phyloP scores from a whole-genome alignment of 2,329 filamentous ascomycete genomes.

The Ampelomyces quisqualis region DNA sequence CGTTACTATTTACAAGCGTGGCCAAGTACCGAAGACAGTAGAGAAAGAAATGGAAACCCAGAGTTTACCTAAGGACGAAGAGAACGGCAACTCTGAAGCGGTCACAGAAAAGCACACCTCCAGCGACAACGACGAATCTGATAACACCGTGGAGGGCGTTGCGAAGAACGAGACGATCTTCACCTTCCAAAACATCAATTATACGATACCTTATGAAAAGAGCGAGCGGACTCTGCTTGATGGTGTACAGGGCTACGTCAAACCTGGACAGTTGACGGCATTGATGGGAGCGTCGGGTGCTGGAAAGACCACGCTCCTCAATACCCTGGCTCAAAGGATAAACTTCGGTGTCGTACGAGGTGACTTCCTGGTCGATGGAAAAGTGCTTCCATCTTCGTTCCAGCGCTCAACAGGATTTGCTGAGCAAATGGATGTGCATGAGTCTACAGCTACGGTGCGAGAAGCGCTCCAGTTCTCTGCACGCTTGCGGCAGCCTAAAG shows the following conservation, averaged over 20 bases:
- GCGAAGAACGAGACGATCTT: constrained; percentile 63
- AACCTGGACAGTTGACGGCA: constrained; percentile 84
- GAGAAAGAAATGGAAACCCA: constrained; percentile 59
- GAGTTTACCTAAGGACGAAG: constrained; percentile 51
- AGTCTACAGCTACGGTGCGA: constrained; percentile 62
- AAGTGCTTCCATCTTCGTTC: constrained; percentile 61
- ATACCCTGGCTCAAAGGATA: constrained; percentile 46
- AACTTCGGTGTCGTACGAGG: constrained; percentile 49
- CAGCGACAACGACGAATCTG: constrained; percentile 25
- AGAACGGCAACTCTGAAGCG: constrained; percentile 48
- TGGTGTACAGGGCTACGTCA: constrained; percentile 77
- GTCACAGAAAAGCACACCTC: constrained; percentile 26
- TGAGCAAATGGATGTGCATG: constrained; percentile 65
- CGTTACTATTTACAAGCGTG: constrained; percentile 64
- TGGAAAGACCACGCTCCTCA: constrained; percentile 42
- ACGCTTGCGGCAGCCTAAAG: constrained; percentile 61
- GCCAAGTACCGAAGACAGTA: constrained; percentile 61
- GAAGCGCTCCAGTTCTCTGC: constrained; percentile 67
- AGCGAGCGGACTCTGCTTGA: constrained; percentile 54
- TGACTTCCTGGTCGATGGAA: constrained; percentile 49
- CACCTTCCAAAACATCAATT: constrained; percentile 84
- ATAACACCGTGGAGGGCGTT: constrained; percentile 49
- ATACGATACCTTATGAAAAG: constrained; percentile 61
- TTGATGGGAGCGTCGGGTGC: constrained; percentile 68
- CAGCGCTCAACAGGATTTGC: constrained; percentile 80